Conservation (phyloP, 805 yeast species). For the Candida gorgasii region DNA sequence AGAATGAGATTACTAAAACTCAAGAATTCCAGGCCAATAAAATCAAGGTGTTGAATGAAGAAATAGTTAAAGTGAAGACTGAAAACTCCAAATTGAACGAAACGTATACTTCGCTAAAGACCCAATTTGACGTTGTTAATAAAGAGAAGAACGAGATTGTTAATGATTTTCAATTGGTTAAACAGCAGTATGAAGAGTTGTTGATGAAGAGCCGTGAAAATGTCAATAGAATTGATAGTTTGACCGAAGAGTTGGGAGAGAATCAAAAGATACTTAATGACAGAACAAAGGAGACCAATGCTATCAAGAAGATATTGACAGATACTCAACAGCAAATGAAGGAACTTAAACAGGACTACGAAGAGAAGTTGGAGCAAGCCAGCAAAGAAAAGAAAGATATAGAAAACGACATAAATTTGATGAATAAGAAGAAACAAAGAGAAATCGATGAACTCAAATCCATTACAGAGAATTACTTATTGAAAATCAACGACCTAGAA, state of each 20-base stretch:
- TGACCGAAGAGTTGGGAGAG: constrained; percentile 84
- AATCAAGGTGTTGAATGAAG: constrained; percentile 31
- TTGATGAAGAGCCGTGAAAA: constrained; percentile 67
- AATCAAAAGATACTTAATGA: constrained; percentile 73
- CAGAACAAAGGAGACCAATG: constrained; percentile 73
- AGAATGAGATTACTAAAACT: constrained; percentile 40
- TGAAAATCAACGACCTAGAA: constrained; percentile 43
- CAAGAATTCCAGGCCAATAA: constrained; percentile 41
- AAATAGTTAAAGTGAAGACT: constrained; percentile 40
- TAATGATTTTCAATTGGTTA: constrained; percentile 45
- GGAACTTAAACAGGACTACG: constrained; percentile 53
- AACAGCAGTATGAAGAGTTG: constrained; percentile 73
- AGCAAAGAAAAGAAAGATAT: constrained; percentile 62
- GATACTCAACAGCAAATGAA: constrained; percentile 67
- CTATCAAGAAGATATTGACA: constrained; percentile 65
- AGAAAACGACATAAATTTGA: constrained; percentile 52
- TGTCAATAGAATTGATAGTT: constrained; percentile 55
- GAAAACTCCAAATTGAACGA: constrained; percentile 43
- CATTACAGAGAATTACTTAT: constrained; percentile 44
- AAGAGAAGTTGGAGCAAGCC: constrained; percentile 48
- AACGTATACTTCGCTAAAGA: constrained; percentile 40
- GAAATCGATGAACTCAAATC: constrained; percentile 60
- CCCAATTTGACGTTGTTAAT: constrained; percentile 33
- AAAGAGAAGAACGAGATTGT: constrained; percentile 36
- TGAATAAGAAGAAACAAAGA: constrained; percentile 53